Percentiles rank a stretch among this genome's conserved stretches.
Evolutionary conservation across 768 basidiomycete species (phyloP).

Genomic region (Leccinum disarticulatum): DNA sequence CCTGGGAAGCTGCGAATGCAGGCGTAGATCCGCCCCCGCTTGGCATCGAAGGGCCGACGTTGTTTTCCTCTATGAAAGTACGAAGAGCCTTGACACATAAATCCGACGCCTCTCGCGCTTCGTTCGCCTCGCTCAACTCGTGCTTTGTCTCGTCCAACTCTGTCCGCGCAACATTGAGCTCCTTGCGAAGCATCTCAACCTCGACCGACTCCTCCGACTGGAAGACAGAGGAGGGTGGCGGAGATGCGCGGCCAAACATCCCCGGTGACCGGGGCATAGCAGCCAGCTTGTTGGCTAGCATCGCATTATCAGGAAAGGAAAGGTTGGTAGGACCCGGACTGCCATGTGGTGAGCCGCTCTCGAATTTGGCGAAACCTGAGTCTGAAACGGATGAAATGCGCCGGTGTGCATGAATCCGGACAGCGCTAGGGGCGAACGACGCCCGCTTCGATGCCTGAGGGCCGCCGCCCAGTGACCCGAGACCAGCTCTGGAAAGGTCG

Average conservation of each 20-base stretch:
- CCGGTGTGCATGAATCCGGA: constrained; percentile 53
- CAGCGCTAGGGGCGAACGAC: constrained; percentile 62
- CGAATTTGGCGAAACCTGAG: constrained; percentile 41
- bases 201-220: constrained; percentile 39
- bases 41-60: constrained; percentile 45
- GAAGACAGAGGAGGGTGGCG: constrained; percentile 42
- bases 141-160: constrained; percentile 64
- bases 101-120: constrained; percentile 87
- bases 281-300: constrained; percentile 22
- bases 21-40: constrained; percentile 15
- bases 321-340: constrained; percentile 38
- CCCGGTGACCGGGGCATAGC: constrained; percentile 44
- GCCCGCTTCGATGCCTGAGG: constrained; percentile 65
- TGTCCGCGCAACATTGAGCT: constrained; percentile 53
- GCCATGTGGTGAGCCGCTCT: constrained; percentile 30
- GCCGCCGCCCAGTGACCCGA: constrained; percentile 35
- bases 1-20: constrained; percentile 22
- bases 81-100: constrained; percentile 79
- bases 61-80: constrained; percentile 77
- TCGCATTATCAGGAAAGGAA: constrained; percentile 33
- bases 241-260: constrained; percentile 47
- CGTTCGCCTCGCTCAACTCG: constrained; percentile 74
- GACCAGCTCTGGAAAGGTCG: constrained; percentile 55
- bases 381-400: constrained; percentile 78
- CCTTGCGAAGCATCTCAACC: constrained; percentile 57